Conservation (phyloP, 2,329 filamentous ascomycete genomes). For the Spiromastix sp. region DNA sequence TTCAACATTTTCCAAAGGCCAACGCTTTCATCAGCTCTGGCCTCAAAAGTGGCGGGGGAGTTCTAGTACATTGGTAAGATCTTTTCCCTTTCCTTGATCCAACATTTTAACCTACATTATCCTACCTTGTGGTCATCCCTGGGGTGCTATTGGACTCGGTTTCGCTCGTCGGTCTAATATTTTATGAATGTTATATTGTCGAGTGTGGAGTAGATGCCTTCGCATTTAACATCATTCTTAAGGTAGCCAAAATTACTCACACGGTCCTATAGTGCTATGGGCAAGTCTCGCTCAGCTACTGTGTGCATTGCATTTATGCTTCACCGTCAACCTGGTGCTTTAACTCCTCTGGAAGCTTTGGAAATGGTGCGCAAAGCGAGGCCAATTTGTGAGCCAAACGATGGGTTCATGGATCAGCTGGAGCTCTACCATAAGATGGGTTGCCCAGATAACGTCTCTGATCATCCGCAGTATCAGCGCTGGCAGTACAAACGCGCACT, state of each 20-base stretch:
- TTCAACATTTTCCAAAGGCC: constrained; percentile 67
- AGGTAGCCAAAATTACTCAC: too few species aligned
- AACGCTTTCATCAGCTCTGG: constrained; percentile 77
- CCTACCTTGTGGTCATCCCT: too few species aligned
- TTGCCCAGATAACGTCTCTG: constrained; percentile 59
- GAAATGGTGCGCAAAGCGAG: constrained; percentile 58
- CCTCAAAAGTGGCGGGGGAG: constrained; percentile 46
- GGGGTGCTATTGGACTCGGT: too few species aligned
- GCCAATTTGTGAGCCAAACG: constrained; percentile 76
- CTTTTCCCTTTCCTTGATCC: constrained; percentile 9
- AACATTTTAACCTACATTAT: constrained; percentile 1
- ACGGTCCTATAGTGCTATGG: constrained; percentile 80
- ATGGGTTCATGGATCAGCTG: constrained; percentile 83
- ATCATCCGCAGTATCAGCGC: constrained; percentile 68
- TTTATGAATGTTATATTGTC: too few species aligned
- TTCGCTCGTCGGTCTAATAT: too few species aligned
- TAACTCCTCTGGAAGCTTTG: constrained; percentile 55
- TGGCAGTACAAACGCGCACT: constrained; percentile 60
- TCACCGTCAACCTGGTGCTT: constrained; percentile 45
- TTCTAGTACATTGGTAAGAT: constrained; percentile 62
- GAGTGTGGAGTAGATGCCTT: too few species aligned
- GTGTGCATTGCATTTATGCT: constrained; percentile 79
- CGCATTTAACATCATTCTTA: too few species aligned
- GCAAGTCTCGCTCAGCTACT: constrained; percentile 84
- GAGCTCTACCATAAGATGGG: constrained; percentile 80